These are phyloP conservation scores for Spergularia bocconei DNA, from an alignment of 148 eudicot genomes.

Conservation along the genomic window DNA sequence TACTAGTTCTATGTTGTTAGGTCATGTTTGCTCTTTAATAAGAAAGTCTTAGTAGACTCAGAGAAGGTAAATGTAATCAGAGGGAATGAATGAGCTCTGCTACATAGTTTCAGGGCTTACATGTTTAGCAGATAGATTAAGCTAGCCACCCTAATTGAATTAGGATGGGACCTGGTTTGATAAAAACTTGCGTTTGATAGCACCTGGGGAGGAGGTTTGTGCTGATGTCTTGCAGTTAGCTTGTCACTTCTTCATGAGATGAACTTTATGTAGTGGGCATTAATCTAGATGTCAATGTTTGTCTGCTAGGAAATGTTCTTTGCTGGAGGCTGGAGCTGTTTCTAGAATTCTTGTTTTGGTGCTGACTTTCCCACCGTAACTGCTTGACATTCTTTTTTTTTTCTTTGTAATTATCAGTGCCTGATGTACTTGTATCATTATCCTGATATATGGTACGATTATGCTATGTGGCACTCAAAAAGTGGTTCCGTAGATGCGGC, in stretches of 20 bases:
- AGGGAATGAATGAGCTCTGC: not conserved
- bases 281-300: not conserved
- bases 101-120: not conserved
- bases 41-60: not conserved
- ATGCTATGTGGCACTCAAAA: constrained; percentile 96
- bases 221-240: not conserved
- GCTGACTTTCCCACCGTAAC: not conserved
- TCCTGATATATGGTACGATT: constrained; percentile 98
- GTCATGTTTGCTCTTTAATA: not conserved
- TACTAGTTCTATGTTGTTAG: not conserved
- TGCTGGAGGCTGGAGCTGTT: not conserved
- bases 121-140: not conserved
- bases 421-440: constrained; percentile 98
- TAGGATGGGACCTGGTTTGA: not conserved
- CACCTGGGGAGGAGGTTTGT: constrained; percentile 1
- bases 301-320: constrained; percentile 1
- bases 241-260: not conserved
- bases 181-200: not conserved
- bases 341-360: constrained; percentile 18
- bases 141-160: not conserved
- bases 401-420: constrained; percentile 54
- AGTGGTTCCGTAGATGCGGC: constrained; percentile 88
- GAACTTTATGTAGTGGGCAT: not conserved
- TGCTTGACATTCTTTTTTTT: constrained; percentile 15
- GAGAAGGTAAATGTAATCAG: not conserved